Conservation (phyloP, 805 yeast genomes). For the Starmerella vitae region DNA sequence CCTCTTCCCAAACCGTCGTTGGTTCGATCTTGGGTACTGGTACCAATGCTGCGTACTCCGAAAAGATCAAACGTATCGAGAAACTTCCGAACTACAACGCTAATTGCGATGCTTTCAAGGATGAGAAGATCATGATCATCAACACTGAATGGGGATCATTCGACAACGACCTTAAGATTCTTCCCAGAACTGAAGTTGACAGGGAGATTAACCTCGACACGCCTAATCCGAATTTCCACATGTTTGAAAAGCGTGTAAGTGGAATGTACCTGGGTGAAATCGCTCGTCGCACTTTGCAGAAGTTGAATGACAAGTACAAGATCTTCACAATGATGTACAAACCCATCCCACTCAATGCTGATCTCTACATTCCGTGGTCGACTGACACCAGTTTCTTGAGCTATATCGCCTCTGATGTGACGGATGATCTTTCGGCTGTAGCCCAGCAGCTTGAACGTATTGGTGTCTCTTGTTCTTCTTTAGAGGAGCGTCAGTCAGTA, state of each 20-base stretch:
- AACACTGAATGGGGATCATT: slow-evolving; percentile 98
- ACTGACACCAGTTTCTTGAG: slow-evolving; percentile 76
- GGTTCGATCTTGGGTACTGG: slow-evolving; percentile 97
- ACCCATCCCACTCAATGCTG: slow-evolving; percentile 25
- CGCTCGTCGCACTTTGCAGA: slow-evolving; percentile 58
- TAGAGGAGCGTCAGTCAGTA: slow-evolving; percentile 59
- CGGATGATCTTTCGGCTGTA: slow-evolving; percentile 38
- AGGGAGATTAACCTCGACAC: slow-evolving; percentile 53
- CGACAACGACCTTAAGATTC: slow-evolving; percentile 61
- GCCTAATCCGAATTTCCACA: slow-evolving; percentile 72
- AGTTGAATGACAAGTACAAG: slow-evolving; percentile 41
- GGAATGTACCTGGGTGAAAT: slow-evolving; percentile 93
- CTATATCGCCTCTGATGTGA: slow-evolving; percentile 70
- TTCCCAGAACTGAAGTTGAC: slow-evolving; percentile 76
- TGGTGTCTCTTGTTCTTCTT: slow-evolving; percentile 46
- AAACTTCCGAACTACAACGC: slow-evolving; percentile 42
- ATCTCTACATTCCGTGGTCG: slow-evolving; percentile 46
- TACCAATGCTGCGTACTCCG: slow-evolving; percentile 90
- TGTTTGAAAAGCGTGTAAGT: slow-evolving; percentile 83
- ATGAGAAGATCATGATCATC: slow-evolving; percentile 53
- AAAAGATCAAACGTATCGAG: slow-evolving; percentile 54
- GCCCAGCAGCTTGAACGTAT: slow-evolving; percentile 37
- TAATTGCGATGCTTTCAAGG: slow-evolving; percentile 21
- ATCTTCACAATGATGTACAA: slow-evolving; percentile 32
- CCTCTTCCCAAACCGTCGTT: slow-evolving; percentile 59